phyloP scores from a whole-genome alignment of 352 stramenopile species.

The Phytophthora foliorum region DNA sequence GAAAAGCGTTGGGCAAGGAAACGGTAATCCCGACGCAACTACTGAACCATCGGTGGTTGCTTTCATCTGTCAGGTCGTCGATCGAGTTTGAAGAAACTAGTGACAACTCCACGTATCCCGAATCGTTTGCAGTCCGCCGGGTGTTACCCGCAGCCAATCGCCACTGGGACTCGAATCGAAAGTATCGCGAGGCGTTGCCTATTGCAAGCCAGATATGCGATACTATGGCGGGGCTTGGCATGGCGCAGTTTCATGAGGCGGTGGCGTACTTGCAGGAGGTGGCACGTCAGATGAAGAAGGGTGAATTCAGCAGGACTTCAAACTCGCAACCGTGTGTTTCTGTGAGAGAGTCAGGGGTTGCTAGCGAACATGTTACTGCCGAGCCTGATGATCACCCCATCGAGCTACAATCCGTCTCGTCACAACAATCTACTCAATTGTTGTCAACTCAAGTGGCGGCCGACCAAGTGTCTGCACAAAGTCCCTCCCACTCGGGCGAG shows the following conservation, averaged over 20 bases:
- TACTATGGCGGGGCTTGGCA: slow-evolving; percentile 1
- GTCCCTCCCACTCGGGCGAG: not conserved
- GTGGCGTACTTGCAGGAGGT: not conserved
- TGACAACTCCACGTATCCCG: not conserved
- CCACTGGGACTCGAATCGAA: not conserved
- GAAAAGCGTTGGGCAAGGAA: not conserved
- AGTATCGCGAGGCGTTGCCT: not conserved
- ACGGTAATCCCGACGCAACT: not conserved
- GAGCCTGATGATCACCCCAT: not conserved
- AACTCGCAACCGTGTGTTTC: not conserved
- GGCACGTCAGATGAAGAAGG: not conserved
- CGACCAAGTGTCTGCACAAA: not conserved
- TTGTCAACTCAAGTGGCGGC: not conserved
- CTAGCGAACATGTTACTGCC: not conserved
- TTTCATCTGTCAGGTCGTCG: not conserved
- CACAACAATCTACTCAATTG: not conserved
- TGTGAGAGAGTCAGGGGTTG: too few species aligned
- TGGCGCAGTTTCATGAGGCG: not conserved
- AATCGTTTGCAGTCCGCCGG: not conserved
- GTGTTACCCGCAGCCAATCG: not conserved
- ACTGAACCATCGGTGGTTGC: not conserved
- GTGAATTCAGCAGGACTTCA: not conserved
- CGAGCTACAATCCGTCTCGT: not conserved
- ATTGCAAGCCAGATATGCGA: not conserved
- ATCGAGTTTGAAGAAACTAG: not conserved